Evolutionary conservation across 2,329 filamentous ascomycete species (phyloP), one percentile per base, ranked within the genome.

Genomic region (Tricladium varicosporioides): DNA sequence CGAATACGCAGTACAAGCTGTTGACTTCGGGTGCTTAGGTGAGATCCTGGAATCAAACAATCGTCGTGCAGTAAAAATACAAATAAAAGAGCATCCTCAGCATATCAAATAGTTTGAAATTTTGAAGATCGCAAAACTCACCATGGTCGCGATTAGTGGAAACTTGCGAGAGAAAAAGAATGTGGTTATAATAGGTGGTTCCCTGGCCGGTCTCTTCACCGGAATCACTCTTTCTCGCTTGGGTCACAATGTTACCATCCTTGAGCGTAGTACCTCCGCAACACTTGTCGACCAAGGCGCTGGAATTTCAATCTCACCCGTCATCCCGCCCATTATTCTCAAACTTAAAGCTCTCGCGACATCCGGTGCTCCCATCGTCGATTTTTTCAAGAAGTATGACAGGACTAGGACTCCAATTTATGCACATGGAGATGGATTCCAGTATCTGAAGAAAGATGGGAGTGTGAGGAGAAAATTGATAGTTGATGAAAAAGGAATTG

Each of bases 191-290:
- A 54, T 65, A 8, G 63, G 63, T 22, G 62, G 63, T n/a, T 65
- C 63, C 33, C 59, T 63, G 47, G 58, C 48, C 1, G 55, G 57
- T 18, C 60, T 64, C 5, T 59, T 65, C 48, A 50, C 55, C 27
- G 63, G 54, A 19, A 59, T 60, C 5, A 46, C 58, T 15, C 56
- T 65, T 31, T 42, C 42, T 7, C 50, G 53, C 14, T 56, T 60
- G 2, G 55, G 57, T n/a, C 56, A 64, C 52, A 44, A 55, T 18
- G 44, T 64, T 15, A 56, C 33, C 8, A 63, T 65, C 13, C 51
- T 65, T 18, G 63, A 64, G 31, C 57, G 56, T 14, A 58, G 51
- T 4, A 40, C 52, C 5, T 16, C 48, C 1, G 19, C 47, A 0
- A 19, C 48, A n/a, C 57, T 62, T 1, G 16, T 51, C 1, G 51